Conservation (phyloP, 2,329 filamentous ascomycete species). For the Zarea fungicola region DNA sequence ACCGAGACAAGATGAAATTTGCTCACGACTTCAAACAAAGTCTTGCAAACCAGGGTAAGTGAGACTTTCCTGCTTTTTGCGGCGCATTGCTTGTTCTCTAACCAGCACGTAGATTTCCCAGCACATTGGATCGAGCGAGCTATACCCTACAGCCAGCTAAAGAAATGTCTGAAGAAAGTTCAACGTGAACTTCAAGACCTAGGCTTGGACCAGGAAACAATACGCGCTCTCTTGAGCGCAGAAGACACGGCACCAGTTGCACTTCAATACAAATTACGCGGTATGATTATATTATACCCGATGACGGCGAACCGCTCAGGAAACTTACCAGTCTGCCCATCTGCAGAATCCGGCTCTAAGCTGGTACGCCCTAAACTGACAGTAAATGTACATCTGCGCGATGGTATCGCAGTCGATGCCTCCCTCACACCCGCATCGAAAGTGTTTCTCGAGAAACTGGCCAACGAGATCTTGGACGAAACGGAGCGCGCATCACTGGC, state of each 20-base stretch:
- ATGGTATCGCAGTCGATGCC: conserved; percentile 65
- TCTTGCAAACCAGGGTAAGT: conserved; percentile 55
- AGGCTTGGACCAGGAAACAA: conserved; percentile 66
- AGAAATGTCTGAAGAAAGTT: conserved; percentile 83
- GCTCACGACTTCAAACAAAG: conserved; percentile 69
- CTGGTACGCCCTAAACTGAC: conserved; percentile 63
- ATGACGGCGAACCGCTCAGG: background rate
- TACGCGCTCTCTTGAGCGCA: conserved; percentile 58
- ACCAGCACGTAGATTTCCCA: conserved; percentile 55
- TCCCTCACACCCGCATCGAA: conserved; percentile 61
- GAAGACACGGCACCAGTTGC: conserved; percentile 41
- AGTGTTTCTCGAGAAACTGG: conserved; percentile 57
- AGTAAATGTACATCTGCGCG: conserved; percentile 60
- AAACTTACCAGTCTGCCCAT: background rate
- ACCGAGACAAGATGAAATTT: conserved; percentile 66
- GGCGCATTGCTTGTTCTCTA: background rate
- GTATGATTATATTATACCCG: conserved; percentile 25
- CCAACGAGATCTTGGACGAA: conserved; percentile 29
- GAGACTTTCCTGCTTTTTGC: background rate
- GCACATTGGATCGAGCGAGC: conserved; percentile 66
- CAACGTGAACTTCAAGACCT: conserved; percentile 63
- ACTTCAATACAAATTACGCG: conserved; percentile 52
- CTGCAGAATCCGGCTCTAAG: conserved; percentile 34
- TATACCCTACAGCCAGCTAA: conserved; percentile 78
- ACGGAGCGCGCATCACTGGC: conserved; percentile 1